A percentile compares a stretch with the other conserved stretches of the same genome.
phyloP scores from a whole-genome alignment of 352 stramenopile species.

The Phytopythium mirpurense region DNA sequence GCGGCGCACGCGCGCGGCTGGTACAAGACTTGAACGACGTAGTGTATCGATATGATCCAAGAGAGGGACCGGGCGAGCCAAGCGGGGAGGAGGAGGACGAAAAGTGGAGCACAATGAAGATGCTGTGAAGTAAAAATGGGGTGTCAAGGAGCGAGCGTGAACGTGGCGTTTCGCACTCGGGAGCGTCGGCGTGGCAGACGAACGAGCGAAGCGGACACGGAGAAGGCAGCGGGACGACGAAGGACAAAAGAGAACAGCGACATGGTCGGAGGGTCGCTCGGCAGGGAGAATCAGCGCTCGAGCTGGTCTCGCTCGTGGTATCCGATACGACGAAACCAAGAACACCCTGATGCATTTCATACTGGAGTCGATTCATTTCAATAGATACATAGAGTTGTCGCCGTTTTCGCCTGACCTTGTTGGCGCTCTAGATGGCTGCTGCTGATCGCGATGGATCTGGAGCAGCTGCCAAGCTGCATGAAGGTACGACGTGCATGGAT shows the following conservation, averaged over 20 bases:
- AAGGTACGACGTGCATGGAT: not conserved
- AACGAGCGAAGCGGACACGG: not conserved
- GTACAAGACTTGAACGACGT: conserved; percentile 4
- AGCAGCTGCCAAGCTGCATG: not conserved
- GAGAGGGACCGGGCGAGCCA: not conserved
- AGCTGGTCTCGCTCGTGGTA: not conserved
- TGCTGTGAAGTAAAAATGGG: conserved; percentile 8
- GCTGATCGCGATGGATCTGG: not conserved
- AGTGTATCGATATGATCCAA: conserved; percentile 8
- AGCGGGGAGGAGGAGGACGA: not conserved
- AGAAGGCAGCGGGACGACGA: not conserved
- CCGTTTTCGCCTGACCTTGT: not conserved
- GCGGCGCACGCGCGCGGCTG: too few relatives aligned
- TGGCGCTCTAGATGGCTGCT: not conserved
- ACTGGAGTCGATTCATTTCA: not conserved
- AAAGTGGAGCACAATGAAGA: conserved; percentile 9
- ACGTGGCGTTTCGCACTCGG: not conserved
- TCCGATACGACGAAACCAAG: not conserved
- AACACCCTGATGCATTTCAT: conserved; percentile 2
- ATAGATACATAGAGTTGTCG: conserved; percentile 7
- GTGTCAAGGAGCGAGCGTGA: not conserved
- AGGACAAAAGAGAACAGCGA: not conserved
- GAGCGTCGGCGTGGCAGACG: not conserved
- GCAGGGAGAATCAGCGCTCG: not conserved
- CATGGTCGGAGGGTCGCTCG: not conserved